These are phyloP conservation scores for Bipolaris oryzae DNA, from an alignment of 2,329 filamentous ascomycete genomes.

Conservation along the genomic window DNA sequence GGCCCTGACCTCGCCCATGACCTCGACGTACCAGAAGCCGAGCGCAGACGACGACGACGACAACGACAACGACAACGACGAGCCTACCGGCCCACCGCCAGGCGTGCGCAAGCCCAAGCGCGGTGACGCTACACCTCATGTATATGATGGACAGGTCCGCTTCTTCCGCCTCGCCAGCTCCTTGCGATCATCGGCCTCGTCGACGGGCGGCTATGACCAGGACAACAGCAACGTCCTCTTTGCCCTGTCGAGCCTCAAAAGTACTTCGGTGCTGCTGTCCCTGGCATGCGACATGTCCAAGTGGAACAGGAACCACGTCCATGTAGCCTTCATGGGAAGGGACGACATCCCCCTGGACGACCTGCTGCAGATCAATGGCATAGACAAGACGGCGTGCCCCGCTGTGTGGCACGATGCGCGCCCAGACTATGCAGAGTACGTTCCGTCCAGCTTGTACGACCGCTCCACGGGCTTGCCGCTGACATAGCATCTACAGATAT, in stretches of 20 bases:
- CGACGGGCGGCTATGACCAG: slow-evolving; percentile 58
- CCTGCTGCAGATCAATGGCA: slow-evolving; percentile 77
- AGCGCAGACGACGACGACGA: slow-evolving; percentile 2
- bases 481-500: slow-evolving; percentile 29
- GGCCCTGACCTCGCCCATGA: slow-evolving; percentile 7
- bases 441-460: not conserved
- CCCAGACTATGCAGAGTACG: slow-evolving; percentile 68
- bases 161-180: slow-evolving; percentile 70
- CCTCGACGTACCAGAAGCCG: slow-evolving; percentile 16
- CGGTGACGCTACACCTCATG: slow-evolving; percentile 25
- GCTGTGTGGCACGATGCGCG: slow-evolving; percentile 75
- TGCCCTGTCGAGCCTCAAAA: slow-evolving; percentile 74
- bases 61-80: slow-evolving; percentile 6
- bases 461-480: not conserved
- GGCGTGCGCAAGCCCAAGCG: slow-evolving; percentile 26
- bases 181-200: slow-evolving; percentile 62
- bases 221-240: slow-evolving; percentile 78
- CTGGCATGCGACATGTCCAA: slow-evolving; percentile 85
- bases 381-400: slow-evolving; percentile 70
- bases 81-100: slow-evolving; percentile 36
- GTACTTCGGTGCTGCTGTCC: slow-evolving; percentile 74
- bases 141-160: slow-evolving; percentile 71
- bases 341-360: slow-evolving; percentile 72
- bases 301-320: slow-evolving; percentile 73
- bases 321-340: slow-evolving; percentile 79